phyloP scores from a whole-genome alignment of 2,329 filamentous ascomycete genomes.

The Pseudopithomyces chartarum region DNA sequence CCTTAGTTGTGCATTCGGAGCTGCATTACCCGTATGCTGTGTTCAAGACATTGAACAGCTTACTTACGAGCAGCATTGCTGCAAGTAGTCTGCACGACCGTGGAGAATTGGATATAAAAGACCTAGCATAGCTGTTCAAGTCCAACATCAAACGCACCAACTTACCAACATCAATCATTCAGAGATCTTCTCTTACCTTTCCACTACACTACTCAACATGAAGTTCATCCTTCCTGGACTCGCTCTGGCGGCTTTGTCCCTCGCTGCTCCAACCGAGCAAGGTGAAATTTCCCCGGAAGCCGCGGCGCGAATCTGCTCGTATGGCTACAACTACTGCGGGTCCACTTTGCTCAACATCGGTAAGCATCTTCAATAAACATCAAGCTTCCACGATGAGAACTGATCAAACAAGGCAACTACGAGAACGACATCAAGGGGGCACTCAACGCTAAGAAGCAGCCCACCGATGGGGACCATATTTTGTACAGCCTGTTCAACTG shows the following conservation, averaged over 20 bases:
- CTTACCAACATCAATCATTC: constrained; percentile 23
- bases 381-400: background rate
- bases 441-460: background rate
- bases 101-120: background rate
- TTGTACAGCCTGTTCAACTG: constrained; percentile 5
- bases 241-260: background rate
- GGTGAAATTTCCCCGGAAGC: background rate
- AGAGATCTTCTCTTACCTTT: no score
- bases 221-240: background rate
- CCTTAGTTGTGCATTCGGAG: background rate
- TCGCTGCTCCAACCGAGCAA: background rate
- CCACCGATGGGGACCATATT: constrained; percentile 1
- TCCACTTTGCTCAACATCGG: background rate
- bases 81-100: no score
- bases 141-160: constrained; percentile 13
- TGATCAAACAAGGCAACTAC: background rate
- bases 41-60: no score
- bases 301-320: background rate
- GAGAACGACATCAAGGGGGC: background rate
- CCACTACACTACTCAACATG: background rate
- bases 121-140: background rate
- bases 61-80: no score
- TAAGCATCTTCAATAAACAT: background rate
- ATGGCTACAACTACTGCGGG: constrained; percentile 1
- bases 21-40: no score